Conservation (phyloP, 148 eudicot species). For the Polygonum maritimum region DNA sequence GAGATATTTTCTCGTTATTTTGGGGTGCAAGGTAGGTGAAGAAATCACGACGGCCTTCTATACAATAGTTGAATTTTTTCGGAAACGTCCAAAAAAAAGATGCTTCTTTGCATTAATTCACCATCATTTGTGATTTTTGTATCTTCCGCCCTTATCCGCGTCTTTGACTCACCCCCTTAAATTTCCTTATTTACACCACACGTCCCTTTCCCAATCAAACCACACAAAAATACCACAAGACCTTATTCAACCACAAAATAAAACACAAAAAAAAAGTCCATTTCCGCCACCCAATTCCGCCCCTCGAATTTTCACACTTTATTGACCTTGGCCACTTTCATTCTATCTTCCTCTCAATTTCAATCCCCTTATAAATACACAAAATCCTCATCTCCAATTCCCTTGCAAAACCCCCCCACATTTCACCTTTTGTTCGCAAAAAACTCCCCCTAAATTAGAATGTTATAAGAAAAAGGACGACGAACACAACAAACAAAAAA, state of each 20-base stretch:
- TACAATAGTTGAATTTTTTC: not conserved
- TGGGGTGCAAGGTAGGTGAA: not conserved
- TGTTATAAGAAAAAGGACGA: not conserved
- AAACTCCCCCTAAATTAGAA: not conserved
- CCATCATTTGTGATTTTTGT: not conserved
- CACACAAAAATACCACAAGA: not conserved
- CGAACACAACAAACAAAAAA: no score
- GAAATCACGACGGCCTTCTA: not conserved
- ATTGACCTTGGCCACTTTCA: conserved; percentile 6
- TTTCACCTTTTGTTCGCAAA: not conserved
- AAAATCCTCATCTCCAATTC: not conserved
- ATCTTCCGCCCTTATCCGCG: conserved; percentile 2
- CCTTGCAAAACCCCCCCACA: not conserved
- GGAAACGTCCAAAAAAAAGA: not conserved
- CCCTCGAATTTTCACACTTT: conserved; percentile 7
- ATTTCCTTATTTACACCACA: not conserved
- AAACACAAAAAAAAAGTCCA: not conserved
- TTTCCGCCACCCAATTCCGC: not conserved
- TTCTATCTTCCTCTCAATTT: not conserved
- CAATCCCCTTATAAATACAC: not conserved
- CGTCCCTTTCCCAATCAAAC: not conserved
- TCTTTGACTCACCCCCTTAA: not conserved
- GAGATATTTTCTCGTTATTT: not conserved
- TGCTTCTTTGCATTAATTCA: not conserved
- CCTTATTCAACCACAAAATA: not conserved